Evolutionary conservation across 73 alveolate species (phyloP), one percentile per base, ranked within the genome.

Genomic region (Breviolum minutum): DNA sequence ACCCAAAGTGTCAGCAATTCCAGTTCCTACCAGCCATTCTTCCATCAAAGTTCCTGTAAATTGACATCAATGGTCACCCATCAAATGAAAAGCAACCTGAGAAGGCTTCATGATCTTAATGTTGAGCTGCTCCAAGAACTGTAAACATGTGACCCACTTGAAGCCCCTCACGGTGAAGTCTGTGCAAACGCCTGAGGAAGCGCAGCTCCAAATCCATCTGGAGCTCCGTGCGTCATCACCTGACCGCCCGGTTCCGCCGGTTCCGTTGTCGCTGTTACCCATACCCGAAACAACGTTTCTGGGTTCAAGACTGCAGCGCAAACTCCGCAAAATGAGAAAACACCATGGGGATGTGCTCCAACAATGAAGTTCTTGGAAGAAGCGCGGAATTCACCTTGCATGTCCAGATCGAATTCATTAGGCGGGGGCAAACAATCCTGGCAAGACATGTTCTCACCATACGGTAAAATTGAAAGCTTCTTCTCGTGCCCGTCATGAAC

Each of bases 331-430:
- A 92, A 92, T 20, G 98, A 81, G 64, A 92, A 92, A 54, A 92
- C 87, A 12, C 98, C 98, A 68, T 92, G 98, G 6, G 98, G 98
- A n/a, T 92, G 98, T 12, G 98, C 98, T 16, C 91, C 98, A 13
- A 92, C 98, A n/a, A 92, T 73, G 90, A 74, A 92, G 69, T 81
- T 92, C 74, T 63, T 61, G 48, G 66, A 13, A 30, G 79, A 29
- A 6, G 80, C 19, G 9, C 98, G 98, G 61, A 92, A 40, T 80
- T 92, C 98, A 62, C 98, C 98, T 85, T 24, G 27, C 11, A 40
- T 40, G 54, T 40, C 54, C 54, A 40, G 54, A 40, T 40, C 54
- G 5, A 40, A 40, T 40, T 40, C 0, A 3, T 3, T 2, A 40
- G 54, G 54, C 54, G 5, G 54, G 54, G 54, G 54, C 54, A 40